A percentile compares a stretch with the other conserved stretches of the same genome.
phyloP scores from a whole-genome alignment of 2,329 filamentous ascomycete genomes.

The Xylaria arbuscula region DNA sequence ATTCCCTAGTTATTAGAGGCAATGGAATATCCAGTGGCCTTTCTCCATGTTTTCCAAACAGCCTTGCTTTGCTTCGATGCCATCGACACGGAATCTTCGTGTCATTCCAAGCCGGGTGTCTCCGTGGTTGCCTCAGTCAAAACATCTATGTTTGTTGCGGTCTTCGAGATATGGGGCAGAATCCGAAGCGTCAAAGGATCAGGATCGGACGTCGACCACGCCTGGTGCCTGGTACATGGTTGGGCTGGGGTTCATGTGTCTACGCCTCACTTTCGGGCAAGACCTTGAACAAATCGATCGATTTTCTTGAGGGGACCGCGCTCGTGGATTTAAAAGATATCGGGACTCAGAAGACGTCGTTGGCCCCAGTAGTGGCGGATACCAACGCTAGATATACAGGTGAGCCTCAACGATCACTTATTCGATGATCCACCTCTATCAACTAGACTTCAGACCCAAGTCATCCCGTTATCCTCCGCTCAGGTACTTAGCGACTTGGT shows the following conservation, averaged over 20 bases:
- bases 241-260: not conserved
- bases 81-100: not conserved
- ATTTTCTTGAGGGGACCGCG: not conserved
- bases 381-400: conserved; percentile 14
- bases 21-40: not conserved
- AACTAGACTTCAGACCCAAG: not conserved
- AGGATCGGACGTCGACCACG: not conserved
- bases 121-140: not conserved
- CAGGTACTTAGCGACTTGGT: not conserved
- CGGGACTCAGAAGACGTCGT: too few relatives aligned
- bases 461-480: conserved; percentile 9
- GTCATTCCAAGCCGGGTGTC: not conserved
- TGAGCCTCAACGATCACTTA: not conserved
- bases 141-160: not conserved
- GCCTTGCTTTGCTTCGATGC: not conserved
- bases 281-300: not conserved
- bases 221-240: not conserved
- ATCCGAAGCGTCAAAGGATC: not conserved
- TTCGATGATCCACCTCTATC: not conserved
- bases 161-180: not conserved
- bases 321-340: not conserved
- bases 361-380: not conserved
- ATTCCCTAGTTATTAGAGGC: conserved; percentile 1
- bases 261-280: not conserved
- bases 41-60: not conserved